phyloP scores from a whole-genome alignment of 805 yeast genomes.

The Candida caryicola region DNA sequence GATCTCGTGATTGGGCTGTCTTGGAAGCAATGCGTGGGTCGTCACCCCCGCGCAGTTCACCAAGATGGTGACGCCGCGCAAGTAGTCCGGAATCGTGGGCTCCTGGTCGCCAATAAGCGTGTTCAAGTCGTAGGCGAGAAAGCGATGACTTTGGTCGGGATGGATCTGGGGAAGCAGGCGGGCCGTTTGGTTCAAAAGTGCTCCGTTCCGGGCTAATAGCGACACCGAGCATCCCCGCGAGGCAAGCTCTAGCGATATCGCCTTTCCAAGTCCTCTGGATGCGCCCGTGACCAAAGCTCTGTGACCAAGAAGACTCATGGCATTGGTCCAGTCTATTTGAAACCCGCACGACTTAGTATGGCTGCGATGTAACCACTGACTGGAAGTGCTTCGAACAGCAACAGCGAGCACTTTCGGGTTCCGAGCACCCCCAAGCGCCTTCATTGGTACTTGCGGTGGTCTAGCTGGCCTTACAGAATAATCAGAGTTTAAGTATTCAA shows the following conservation, averaged over 20 bases:
- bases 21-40: conserved; percentile 50
- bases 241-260: conserved; percentile 52
- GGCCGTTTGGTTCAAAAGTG: conserved; percentile 27
- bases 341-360: no score
- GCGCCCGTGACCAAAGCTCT: conserved; percentile 68
- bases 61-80: conserved; percentile 43
- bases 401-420: no score
- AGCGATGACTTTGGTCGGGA: conserved; percentile 26
- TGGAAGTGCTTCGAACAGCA: no score
- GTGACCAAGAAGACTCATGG: conserved; percentile 12
- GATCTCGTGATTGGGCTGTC: conserved; percentile 42
- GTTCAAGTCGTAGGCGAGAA: conserved; percentile 32
- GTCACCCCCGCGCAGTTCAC: conserved; percentile 69
- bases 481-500: no score
- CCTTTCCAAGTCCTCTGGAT: conserved; percentile 63
- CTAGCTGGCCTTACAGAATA: no score
- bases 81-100: conserved; percentile 14
- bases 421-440: no score
- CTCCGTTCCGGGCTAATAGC: conserved; percentile 48
- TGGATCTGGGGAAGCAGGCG: conserved; percentile 12
- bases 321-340: no score
- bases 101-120: conserved; percentile 2
- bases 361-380: no score
- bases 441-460: no score
- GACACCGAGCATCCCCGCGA: conserved; percentile 50